Base-by-base conservation (phyloP, 352 stramenopile species). In the Globisporangium barbulae region DNA sequence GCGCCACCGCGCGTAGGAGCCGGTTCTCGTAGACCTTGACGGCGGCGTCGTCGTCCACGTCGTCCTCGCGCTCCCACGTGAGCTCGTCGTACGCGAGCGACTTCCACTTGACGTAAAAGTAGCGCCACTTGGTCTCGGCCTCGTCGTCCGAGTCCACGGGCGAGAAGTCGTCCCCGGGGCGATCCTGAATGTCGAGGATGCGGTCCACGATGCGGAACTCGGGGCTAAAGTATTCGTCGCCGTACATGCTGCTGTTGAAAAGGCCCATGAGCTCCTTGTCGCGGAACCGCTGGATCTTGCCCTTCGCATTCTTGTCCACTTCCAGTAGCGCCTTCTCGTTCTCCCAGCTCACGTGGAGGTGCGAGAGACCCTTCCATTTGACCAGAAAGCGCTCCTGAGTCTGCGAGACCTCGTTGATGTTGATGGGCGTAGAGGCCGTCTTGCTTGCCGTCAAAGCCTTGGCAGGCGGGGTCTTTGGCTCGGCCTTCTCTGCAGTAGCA, bases 41-140 rank as follows among this genome's bases (percentile, higher is more conserved):
- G 8, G 88, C 88, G 0, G 76, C 82, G 53, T 95, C 83, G 59
- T 97, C 88, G 42, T 88, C 70, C 13, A 99, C 94, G 75, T 99
- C 97, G 63, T 98, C 87, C 57, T 97, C 90, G 1, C 93, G 97
- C 70, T 99, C 98, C 98, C 98, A 99, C 15, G 97, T 99, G 50
- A 97, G 97, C 21, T 97, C 85, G 61, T 99, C 96, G 67, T 99
- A 99, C 42, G 96, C 78, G 33, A 99, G 76, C 21, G 93, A 95
- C 56, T 97, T 98, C 98, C 98, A 99, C 75, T 99, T 99, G 39
- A 99, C 90, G 9, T 99, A 79, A 67, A 99, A 99, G 71, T 99
- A 98, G 60, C 90, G 90, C 58, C 80, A 70, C 39, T 85, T 73
- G 22, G 57, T 64, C 41, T 81, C 68, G 2, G 41, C 30, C 6